Evolutionary conservation across 73 alveolate species (phyloP).

Genomic region (Loxodes magnus): DNA sequence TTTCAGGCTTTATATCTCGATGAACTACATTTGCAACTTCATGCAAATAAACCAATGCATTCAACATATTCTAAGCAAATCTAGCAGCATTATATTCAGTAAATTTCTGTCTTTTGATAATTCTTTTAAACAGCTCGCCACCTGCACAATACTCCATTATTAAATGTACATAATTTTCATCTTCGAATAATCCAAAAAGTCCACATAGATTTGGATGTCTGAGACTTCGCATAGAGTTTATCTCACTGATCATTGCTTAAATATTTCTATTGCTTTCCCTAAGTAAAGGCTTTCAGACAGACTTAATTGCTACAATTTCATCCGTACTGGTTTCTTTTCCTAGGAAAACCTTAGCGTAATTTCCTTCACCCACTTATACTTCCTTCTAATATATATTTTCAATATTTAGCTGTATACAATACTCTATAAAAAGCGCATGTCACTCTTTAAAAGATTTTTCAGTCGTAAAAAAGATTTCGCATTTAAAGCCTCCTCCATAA

Average conservation of each 20-base stretch:
- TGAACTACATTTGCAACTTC: slow-evolving; percentile 11
- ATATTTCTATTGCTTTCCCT: slow-evolving; percentile 5
- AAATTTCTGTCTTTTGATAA: slow-evolving; percentile 15
- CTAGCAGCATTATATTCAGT: slow-evolving; percentile 34
- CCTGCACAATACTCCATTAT: slow-evolving; percentile 45
- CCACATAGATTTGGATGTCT: slow-evolving; percentile 15
- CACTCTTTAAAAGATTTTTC: no score
- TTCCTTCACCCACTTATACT: slow-evolving; percentile 1
- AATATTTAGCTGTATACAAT: no score
- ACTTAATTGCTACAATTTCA: slow-evolving; percentile 21
- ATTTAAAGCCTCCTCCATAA: no score
- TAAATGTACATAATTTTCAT: slow-evolving; percentile 22
- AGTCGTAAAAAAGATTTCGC: no score
- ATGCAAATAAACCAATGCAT: slow-evolving; percentile 22
- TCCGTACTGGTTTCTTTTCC: slow-evolving; percentile 14
- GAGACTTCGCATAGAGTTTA: slow-evolving; percentile 11
- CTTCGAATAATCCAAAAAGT: slow-evolving; percentile 40
- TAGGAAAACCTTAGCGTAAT: slow-evolving; percentile 9
- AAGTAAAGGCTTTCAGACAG: slow-evolving; percentile 10
- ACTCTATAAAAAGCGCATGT: no score
- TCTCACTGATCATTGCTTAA: slow-evolving; percentile 21
- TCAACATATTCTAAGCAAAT: slow-evolving; percentile 15
- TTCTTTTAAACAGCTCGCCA: slow-evolving; percentile 33
- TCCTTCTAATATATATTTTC: no score
- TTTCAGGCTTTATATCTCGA: slow-evolving; percentile 35